Evolutionary conservation across 202 grass and related monocot genomes (phyloP).

Genomic region (Bolboschoenoplectus hybrid): DNA sequence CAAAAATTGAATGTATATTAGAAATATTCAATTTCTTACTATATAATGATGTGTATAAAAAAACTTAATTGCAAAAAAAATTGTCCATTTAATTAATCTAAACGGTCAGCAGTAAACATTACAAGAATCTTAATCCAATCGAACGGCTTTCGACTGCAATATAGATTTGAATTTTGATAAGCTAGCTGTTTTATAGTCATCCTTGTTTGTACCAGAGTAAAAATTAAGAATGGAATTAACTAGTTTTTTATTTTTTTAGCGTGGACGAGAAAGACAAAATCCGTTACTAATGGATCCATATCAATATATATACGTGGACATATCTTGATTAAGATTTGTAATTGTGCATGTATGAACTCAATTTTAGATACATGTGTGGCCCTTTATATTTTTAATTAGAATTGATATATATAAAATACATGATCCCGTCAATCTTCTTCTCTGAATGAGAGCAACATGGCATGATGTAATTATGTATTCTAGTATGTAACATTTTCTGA

Average conservation of each 20-base stretch:
- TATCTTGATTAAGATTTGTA: background rate
- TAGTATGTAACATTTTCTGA: background rate
- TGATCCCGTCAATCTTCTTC: background rate
- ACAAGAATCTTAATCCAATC: too few species aligned
- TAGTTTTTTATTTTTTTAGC: background rate
- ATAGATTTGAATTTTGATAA: too few species aligned
- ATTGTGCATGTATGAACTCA: background rate
- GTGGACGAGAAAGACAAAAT: background rate
- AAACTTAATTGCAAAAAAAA: too few species aligned
- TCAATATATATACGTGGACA: background rate
- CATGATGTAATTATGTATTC: background rate
- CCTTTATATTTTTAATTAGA: background rate
- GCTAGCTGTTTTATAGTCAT: too few species aligned
- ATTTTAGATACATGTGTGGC: background rate
- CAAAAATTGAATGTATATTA: too few species aligned
- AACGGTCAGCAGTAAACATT: too few species aligned
- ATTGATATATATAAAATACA: background rate
- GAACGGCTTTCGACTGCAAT: too few species aligned
- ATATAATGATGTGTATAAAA: too few species aligned
- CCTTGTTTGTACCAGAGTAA: too few species aligned
- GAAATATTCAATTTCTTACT: too few species aligned
- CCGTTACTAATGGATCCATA: background rate
- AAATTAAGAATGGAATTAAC: too few species aligned
- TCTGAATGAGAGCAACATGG: slow-evolving; percentile 5
- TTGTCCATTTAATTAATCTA: too few species aligned